These are phyloP conservation scores for Entophlyctis luteolus DNA, from an alignment of 192 early-diverging fungal genomes.

Conservation along the genomic window DNA sequence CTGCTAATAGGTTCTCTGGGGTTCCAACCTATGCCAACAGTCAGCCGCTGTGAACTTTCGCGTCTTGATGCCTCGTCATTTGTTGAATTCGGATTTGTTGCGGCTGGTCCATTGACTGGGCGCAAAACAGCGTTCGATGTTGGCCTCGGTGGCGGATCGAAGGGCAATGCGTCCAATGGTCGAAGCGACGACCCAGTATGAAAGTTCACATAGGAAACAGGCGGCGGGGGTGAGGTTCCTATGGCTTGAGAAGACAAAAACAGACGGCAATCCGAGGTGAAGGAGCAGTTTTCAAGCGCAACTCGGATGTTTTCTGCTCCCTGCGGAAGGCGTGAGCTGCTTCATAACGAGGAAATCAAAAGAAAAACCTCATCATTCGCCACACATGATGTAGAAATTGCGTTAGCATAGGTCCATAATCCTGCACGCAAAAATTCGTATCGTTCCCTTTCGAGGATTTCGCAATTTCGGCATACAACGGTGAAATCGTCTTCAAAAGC, in stretches of 20 bases:
- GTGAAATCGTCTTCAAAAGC: constrained; percentile 45
- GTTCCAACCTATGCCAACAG: neutral
- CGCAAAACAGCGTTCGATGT: neutral
- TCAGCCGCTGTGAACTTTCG: neutral
- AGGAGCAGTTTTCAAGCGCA: constrained; percentile 45
- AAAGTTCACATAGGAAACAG: constrained; percentile 42
- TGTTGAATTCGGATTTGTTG: neutral
- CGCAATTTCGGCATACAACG: constrained; percentile 42
- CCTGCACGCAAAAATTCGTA: constrained; percentile 43
- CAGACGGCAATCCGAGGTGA: constrained; percentile 34
- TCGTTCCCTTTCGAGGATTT: constrained; percentile 53
- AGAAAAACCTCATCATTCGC: constrained; percentile 45
- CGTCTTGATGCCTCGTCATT: neutral
- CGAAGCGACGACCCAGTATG: constrained; percentile 31
- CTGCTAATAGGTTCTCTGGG: neutral
- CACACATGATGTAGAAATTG: constrained; percentile 46
- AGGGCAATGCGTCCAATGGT: constrained; percentile 4
- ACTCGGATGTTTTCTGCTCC: constrained; percentile 48
- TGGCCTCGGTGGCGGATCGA: neutral
- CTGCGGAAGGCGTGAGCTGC: constrained; percentile 10
- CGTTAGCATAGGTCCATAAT: constrained; percentile 54
- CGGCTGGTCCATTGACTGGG: neutral
- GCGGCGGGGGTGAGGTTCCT: constrained; percentile 25
- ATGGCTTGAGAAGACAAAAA: constrained; percentile 36
- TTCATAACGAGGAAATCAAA: neutral